phyloP scores from a whole-genome alignment of 345 rosid species.

The Eucalyptus pauciflora region DNA sequence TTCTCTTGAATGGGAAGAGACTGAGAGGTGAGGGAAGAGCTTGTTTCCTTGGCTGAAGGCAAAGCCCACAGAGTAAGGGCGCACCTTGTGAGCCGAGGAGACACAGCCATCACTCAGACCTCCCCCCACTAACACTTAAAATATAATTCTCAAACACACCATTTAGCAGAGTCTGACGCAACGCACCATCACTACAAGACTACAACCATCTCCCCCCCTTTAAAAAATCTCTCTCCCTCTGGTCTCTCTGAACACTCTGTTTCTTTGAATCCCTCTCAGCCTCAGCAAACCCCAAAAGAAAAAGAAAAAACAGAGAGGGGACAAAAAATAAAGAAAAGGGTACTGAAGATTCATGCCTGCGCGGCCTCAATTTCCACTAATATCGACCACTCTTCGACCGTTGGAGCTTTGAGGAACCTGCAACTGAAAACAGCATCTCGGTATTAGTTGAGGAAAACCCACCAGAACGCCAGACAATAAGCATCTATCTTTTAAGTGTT shows the following conservation, averaged over 20 bases:
- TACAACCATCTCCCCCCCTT: background rate
- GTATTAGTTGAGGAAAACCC: conserved; percentile 59
- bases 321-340: background rate
- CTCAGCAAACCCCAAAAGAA: background rate
- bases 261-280: background rate
- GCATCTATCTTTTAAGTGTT: conserved; percentile 39
- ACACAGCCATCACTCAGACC: conserved; percentile 36
- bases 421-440: conserved; percentile 82
- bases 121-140: conserved; percentile 28
- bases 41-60: conserved; percentile 49
- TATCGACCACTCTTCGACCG: conserved; percentile 15
- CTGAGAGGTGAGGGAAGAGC: conserved; percentile 11
- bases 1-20: conserved; percentile 41
- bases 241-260: background rate
- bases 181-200: conserved; percentile 3
- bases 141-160: conserved; percentile 37
- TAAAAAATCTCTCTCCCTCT: background rate
- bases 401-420: conserved; percentile 57
- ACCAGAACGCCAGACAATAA: conserved; percentile 67
- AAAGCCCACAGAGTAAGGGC: conserved; percentile 59
- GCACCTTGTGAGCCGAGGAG: conserved; percentile 33
- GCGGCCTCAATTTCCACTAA: conserved; percentile 51
- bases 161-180: conserved; percentile 6
- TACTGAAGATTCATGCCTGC: conserved; percentile 2
- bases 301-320: background rate